Conservation (phyloP, 768 basidiomycete species). For the Lactarius hatsudake region DNA sequence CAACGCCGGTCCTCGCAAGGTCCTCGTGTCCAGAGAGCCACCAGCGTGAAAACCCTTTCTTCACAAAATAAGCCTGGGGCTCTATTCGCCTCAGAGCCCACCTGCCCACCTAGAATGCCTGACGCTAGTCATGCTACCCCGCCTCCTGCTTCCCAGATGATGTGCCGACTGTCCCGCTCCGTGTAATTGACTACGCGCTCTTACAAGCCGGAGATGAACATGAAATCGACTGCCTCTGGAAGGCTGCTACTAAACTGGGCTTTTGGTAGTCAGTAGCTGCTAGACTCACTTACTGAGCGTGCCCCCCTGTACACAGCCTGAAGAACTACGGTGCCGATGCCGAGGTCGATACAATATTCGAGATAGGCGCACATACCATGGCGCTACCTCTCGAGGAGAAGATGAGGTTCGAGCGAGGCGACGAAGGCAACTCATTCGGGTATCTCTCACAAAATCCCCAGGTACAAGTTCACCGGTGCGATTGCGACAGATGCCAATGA, state of each 20-base stretch:
- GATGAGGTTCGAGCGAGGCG: slow-evolving; percentile 42
- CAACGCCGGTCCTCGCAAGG: too few relatives aligned
- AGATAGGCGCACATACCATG: slow-evolving; percentile 40
- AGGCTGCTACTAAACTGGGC: slow-evolving; percentile 47
- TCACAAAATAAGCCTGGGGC: not conserved
- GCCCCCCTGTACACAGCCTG: slow-evolving; percentile 31
- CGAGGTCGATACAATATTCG: slow-evolving; percentile 39
- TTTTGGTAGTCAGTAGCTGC: slow-evolving; percentile 52
- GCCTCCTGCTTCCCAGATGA: slow-evolving; percentile 47
- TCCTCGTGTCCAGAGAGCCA: too few relatives aligned
- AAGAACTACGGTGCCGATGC: slow-evolving; percentile 43
- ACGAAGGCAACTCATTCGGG: slow-evolving; percentile 28
- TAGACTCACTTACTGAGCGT: not conserved
- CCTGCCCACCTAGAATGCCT: slow-evolving; percentile 33
- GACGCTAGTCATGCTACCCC: slow-evolving; percentile 30
- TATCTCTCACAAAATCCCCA: not conserved
- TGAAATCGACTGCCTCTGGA: slow-evolving; percentile 46
- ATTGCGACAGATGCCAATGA: slow-evolving; percentile 31
- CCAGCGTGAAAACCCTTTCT: not conserved
- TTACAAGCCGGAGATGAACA: slow-evolving; percentile 36
- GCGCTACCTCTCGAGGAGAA: slow-evolving; percentile 41
- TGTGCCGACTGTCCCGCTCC: slow-evolving; percentile 44
- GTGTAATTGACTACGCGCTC: slow-evolving; percentile 45
- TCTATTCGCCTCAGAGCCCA: too few relatives aligned
- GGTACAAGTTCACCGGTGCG: slow-evolving; percentile 27